Base-by-base conservation (phyloP, 306 rosid genomes). In the Castanea sativa region DNA sequence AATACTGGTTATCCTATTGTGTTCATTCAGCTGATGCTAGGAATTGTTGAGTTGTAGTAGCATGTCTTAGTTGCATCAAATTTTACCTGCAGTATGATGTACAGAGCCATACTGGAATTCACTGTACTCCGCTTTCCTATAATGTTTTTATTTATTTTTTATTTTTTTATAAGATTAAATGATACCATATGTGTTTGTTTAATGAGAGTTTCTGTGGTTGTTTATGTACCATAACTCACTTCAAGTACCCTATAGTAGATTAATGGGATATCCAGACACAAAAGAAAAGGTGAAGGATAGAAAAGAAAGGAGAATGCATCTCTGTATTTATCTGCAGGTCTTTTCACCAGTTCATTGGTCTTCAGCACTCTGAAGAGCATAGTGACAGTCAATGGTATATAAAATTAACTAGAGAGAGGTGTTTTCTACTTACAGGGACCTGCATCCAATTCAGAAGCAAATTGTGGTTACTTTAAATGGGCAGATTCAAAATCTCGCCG, bases 401-500 rank as follows among this genome's bases (percentile, higher is more conserved):
- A 61, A 60, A 60, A 55, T 57, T 83, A 73, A 80, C 13, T 4
- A 21, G 30, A 21, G 74, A 6, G n/a, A 18, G 43, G 69, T 81
- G 38, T 58, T 59, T 81, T 75, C 78, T 82, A 69, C 59, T 69
- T 77, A 9, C 91, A 92, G 98, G 98, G 98, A 41, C 98, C 99
- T 71, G 87, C 93, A 67, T 91, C 94, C 67, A 89, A 95, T 78
- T 86, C 92, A n/a, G 97, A 93, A 80, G 98, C 99, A 80, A 95
- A 93, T 79, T 93, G 99, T 76, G 88, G 90, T 80, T 93, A 78
- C 88, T 95, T 91, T 73, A 89, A 90, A 85, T 96, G 98, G 97
- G 98, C 96, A 73, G 84, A 88, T 58, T 91, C 92, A n/a, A 95
- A 95, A 88, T 82, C 96, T 79, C 91, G 86, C 79, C 84, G 78